Evolutionary conservation across 257 asterid genomes (phyloP), one percentile per base, ranked within the genome.

Genomic region (Haberlea rhodopensis): DNA sequence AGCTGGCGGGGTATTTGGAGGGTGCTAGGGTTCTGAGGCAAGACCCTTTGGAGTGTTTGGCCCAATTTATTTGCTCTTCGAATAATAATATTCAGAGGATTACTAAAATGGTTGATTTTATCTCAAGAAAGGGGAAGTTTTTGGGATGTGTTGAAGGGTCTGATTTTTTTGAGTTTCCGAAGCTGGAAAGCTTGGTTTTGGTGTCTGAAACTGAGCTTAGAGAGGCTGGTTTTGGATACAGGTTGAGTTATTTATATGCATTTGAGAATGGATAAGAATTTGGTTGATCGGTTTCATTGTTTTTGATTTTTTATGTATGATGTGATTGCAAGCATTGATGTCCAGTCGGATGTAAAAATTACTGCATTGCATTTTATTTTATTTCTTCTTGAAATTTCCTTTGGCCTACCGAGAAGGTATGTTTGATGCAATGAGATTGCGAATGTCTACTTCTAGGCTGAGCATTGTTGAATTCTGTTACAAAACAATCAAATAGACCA

Each of bases 11-110:
- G 60, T 71, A 77, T 84, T 70, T 92, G 79, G 83, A 71, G 71
- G 99, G 99, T 40, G 97, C 96, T 68, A 85, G 99, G 82, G 99
- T 92, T 34, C 71, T 92, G 37, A 78, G 96, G 75, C 99, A 92
- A 77, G 95, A 87, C 11, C 97, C 97, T 8, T 68, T 92, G 76
- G 99, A 89, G 88, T 89, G 99, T 66, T 79, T 92, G 59, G 68
- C 89, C 70, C 97, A 92, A 65, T 92, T 92, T 62, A 85, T 92
- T 76, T 92, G 99, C 83, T 92, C 99, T 0, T 89, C 99, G 19
- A 92, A 92, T 68, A 92, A 92, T 67, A 83, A 89, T 65, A 92
- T 92, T 13, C 73, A 68, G 82, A 89, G 99, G 76, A 92, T 92
- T 76, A 80, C 95, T 0, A 82, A 81, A 59, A 94, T 94, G 97